These are phyloP conservation scores for Podospora conica DNA, from an alignment of 495 filamentous ascomycete genomes.

Conservation along the genomic window DNA sequence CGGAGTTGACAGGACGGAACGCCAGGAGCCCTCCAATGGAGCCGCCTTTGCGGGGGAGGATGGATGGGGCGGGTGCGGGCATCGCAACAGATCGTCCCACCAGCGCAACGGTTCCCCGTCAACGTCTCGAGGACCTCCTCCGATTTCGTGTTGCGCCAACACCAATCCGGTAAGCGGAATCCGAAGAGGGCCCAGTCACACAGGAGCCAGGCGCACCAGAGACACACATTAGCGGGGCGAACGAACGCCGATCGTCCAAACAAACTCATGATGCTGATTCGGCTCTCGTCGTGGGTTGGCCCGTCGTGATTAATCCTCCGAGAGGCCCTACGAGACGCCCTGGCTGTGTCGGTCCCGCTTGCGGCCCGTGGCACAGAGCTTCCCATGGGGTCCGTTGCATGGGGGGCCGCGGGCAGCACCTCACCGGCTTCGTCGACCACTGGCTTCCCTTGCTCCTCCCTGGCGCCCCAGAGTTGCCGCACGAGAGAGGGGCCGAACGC, in stretches of 20 bases:
- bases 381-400: background rate
- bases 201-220: background rate
- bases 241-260: slow-evolving; percentile 2
- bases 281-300: background rate
- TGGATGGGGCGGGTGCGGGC: background rate
- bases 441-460: background rate
- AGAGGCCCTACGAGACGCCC: background rate
- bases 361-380: background rate
- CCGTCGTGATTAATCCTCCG: background rate
- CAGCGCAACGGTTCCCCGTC: background rate
- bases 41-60: background rate
- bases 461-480: background rate
- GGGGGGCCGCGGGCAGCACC: background rate
- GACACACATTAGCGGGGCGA: slow-evolving; percentile 7
- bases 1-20: background rate
- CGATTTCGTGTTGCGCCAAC: slow-evolving; percentile 3
- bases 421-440: background rate
- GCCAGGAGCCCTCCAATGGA: background rate
- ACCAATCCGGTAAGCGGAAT: slow-evolving; percentile 9
- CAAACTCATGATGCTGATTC: background rate
- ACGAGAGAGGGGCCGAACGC: slow-evolving; percentile 1
- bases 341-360: background rate
- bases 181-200: background rate
- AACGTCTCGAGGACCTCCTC: background rate
- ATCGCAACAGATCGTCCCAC: background rate